Base-by-base conservation (phyloP, 371 early-diverging fungal genomes). In the Rhizomucor miehei region DNA sequence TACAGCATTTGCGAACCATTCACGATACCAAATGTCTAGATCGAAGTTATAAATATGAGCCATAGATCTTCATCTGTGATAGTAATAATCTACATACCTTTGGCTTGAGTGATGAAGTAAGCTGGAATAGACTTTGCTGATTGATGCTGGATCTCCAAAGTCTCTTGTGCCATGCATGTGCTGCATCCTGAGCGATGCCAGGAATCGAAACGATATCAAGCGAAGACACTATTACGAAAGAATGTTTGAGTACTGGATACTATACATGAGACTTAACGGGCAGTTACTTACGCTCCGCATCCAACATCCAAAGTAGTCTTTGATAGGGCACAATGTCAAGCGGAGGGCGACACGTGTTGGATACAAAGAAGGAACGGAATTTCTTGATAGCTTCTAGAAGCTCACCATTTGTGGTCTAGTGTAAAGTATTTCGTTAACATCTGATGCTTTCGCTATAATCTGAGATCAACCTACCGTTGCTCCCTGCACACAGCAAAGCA, bases 251-350 rank as follows among this genome's bases (percentile, higher is more conserved):
- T 11, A 48, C 23, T 43, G 10, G 17, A 44, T 24, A 16, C 0
- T 49, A 36, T 20, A 24, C 45, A 12, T 21, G 20, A 37, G n/a
- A n/a, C n/a, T n/a, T n/a, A 41, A 29, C 35, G 16, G 13, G 46
- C n/a, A 44, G 57, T 38, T 9, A 63, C 60, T 40, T 69, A 76
- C 69, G 52, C 49, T 49, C 52, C 48, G 62, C 62, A 48, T 86
- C 85, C 48, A 85, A 71, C 29, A 75, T 62, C 88, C 88, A 88
- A n/a, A 80, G 61, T 43, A 86, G 40, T 14, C 85, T 81, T 52
- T 87, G 86, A 49, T 88, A 79, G 35, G 87, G 81, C 14, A 83
- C 80, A 57, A 89, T 64, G 66, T 88, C 84, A 23, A 77, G 52
- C 10, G 90, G 85, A 29, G 81, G 69, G 19, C 89, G 82, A 3